phyloP scores from a whole-genome alignment of 768 basidiomycete species.

The Inosperma sp. region DNA sequence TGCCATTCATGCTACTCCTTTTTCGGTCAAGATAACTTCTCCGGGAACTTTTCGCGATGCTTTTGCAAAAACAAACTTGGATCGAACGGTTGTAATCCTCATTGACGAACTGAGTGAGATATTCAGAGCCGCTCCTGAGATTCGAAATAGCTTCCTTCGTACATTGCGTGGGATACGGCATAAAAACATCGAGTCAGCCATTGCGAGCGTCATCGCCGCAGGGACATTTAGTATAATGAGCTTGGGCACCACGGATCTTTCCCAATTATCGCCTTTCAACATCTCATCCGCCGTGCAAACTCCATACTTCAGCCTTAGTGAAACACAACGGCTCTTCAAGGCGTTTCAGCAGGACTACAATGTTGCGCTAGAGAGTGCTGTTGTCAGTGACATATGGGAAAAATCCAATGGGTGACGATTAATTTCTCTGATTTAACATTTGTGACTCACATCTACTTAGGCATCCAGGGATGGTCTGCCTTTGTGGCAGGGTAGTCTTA shows the following conservation, averaged over 20 bases:
- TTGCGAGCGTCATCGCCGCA: not conserved
- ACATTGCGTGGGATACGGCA: not conserved
- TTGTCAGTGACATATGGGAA: not conserved
- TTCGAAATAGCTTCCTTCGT: not conserved
- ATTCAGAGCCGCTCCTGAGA: not conserved
- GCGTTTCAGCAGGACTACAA: not conserved
- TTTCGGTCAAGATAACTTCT: not conserved
- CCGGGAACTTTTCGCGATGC: not conserved
- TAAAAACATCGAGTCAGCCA: not conserved
- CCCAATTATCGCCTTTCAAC: not conserved
- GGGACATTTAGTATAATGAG: not conserved
- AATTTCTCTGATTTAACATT: not conserved
- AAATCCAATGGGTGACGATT: not conserved
- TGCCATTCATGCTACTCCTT: not conserved
- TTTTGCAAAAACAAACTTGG: not conserved
- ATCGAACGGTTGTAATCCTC: not conserved
- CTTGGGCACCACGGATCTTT: not conserved
- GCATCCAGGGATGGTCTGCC: not conserved
- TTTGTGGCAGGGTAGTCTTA: not conserved
- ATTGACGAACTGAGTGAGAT: not conserved
- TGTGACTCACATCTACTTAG: not conserved
- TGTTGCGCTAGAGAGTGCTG: not conserved
- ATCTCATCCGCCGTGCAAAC: not conserved
- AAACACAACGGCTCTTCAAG: not conserved
- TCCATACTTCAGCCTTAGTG: not conserved